A percentile compares a stretch with the other conserved stretches of the same genome.
These are phyloP conservation scores for Pisolithus microcarpus DNA, from an alignment of 768 basidiomycete species.

Conservation along the genomic window DNA sequence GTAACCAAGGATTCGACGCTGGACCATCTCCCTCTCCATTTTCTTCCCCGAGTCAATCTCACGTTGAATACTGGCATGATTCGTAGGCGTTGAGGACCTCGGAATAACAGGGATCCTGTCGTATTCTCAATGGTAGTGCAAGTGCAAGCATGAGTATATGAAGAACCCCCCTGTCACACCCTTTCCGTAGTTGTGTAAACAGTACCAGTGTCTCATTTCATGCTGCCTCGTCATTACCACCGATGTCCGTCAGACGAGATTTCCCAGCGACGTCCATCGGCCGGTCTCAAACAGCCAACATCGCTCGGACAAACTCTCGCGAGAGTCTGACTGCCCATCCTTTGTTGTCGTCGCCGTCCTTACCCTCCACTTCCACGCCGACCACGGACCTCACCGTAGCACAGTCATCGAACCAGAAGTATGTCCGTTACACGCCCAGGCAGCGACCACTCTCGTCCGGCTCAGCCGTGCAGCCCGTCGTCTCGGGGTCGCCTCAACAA, in stretches of 20 bases:
- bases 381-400: neutral
- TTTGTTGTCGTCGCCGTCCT: constrained; percentile 39
- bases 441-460: constrained; percentile 51
- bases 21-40: too few relatives aligned
- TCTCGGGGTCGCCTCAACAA: constrained; percentile 32
- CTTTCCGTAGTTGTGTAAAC: too few relatives aligned
- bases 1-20: too few relatives aligned
- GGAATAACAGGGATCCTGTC: too few relatives aligned
- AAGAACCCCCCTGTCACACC: too few relatives aligned
- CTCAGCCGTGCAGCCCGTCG: constrained; percentile 33
- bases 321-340: constrained; percentile 36
- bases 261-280: constrained; percentile 55
- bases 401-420: constrained; percentile 34
- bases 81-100: too few relatives aligned
- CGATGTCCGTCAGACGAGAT: constrained; percentile 33
- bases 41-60: too few relatives aligned
- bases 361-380: constrained; percentile 62
- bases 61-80: too few relatives aligned
- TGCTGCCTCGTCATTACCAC: neutral
- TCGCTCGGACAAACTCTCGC: constrained; percentile 39
- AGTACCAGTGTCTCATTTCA: too few relatives aligned
- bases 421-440: constrained; percentile 73
- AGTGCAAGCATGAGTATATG: too few relatives aligned
- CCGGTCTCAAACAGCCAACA: constrained; percentile 36
- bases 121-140: too few relatives aligned